Conservation (phyloP, 345 rosid species). For the Salix arbutifolia region DNA sequence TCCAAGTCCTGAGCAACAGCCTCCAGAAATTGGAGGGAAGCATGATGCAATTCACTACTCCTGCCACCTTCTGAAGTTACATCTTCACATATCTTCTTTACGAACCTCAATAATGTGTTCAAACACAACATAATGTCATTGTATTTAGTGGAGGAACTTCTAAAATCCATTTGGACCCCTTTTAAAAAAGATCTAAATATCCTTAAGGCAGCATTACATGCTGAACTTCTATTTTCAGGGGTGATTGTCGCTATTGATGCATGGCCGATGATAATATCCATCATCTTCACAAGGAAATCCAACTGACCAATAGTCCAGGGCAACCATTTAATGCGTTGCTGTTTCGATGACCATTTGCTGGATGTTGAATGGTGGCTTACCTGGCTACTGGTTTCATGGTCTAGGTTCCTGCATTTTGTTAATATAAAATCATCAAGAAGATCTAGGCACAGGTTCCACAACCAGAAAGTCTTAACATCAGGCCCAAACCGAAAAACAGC, state of each 20-base stretch:
- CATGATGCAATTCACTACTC: conserved; percentile 8
- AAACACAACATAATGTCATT: conserved; percentile 35
- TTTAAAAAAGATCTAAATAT: conserved; percentile 46
- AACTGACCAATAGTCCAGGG: conserved; percentile 42
- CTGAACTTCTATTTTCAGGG: conserved; percentile 26
- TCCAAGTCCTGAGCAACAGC: conserved; percentile 40
- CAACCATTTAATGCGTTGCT: conserved; percentile 47
- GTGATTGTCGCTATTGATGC: conserved; percentile 13
- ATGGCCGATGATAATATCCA: conserved; percentile 26
- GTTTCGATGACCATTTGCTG: conserved; percentile 21
- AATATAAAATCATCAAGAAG: conserved; percentile 38
- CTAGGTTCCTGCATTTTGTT: conserved; percentile 27
- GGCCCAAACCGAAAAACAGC: conserved; percentile 36
- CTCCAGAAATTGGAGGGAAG: conserved; percentile 32
- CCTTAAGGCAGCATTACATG: conserved; percentile 38
- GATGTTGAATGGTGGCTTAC: conserved; percentile 14
- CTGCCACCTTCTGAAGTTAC: conserved; percentile 11
- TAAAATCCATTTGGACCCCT: conserved; percentile 40
- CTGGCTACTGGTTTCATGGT: conserved; percentile 17
- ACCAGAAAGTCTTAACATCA: conserved; percentile 24
- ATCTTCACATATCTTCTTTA: conserved; percentile 30
- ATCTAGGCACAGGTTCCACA: conserved; percentile 45
- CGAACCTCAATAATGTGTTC: conserved; percentile 36
- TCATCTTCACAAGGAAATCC: conserved; percentile 32
- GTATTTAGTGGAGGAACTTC: conserved; percentile 23